Conservation (phyloP, 2,329 filamentous ascomycete genomes). For the Fusarium equiseti region DNA sequence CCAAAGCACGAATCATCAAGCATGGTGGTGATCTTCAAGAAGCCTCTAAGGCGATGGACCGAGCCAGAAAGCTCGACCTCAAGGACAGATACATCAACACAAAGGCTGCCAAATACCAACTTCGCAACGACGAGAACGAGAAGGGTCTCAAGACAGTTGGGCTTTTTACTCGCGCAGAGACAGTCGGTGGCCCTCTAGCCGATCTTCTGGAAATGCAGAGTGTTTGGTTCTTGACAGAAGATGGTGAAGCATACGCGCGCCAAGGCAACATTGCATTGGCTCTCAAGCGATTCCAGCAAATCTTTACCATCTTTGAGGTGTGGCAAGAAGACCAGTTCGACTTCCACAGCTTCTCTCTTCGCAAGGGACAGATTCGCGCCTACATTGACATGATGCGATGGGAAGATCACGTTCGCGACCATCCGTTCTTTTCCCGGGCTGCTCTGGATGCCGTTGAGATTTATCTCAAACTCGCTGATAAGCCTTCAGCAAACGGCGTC, state of each 20-base stretch:
- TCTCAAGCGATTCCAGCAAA: slow-evolving; percentile 89
- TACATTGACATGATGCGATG: slow-evolving; percentile 97
- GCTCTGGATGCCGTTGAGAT: slow-evolving; percentile 84
- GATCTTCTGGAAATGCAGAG: slow-evolving; percentile 99
- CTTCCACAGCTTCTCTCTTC: slow-evolving; percentile 97
- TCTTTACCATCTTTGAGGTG: slow-evolving; percentile 93
- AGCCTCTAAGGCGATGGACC: slow-evolving; percentile 89
- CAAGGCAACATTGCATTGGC: slow-evolving; percentile 86
- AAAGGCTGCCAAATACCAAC: slow-evolving; percentile 96
- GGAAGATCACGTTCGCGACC: slow-evolving; percentile 91
- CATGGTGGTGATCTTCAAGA: slow-evolving; percentile 83
- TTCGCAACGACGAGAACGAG: slow-evolving; percentile 91
- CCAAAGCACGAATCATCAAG: slow-evolving; percentile 94
- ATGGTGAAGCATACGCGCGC: slow-evolving; percentile 88
- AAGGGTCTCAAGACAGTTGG: slow-evolving; percentile 89
- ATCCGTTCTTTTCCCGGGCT: slow-evolving; percentile 90
- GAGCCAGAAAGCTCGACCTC: slow-evolving; percentile 85
- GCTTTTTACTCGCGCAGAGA: slow-evolving; percentile 93
- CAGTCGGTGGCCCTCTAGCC: slow-evolving; percentile 85
- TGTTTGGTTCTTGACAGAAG: slow-evolving; percentile 96
- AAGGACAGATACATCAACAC: slow-evolving; percentile 98
- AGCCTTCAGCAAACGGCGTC: slow-evolving; percentile 73
- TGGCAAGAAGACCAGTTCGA: slow-evolving; percentile 99
- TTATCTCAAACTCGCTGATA: slow-evolving; percentile 83
- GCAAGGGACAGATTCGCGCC: slow-evolving; percentile 94